Base-by-base conservation (phyloP, 441 rosid species). In the Euphorbia schlechtendalii region DNA sequence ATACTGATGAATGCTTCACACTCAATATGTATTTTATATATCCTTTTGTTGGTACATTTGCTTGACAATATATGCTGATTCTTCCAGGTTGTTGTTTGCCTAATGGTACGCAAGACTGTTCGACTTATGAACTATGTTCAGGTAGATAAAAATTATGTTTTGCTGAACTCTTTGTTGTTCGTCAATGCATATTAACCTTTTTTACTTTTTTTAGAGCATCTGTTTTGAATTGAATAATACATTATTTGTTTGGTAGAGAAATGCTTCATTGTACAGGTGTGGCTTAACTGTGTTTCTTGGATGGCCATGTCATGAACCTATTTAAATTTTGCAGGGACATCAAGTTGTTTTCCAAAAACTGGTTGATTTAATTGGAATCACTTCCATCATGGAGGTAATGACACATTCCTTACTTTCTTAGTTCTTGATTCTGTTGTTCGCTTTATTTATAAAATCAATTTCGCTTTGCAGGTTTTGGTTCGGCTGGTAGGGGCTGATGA, bases 401-500 rank as follows among this genome's bases (percentile, higher is more conserved):
- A 53, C 52, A 38, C 65, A 34, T 45, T 9, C 22, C 58, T 58
- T 64, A 46, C 64, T 59, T 28, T 36, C 34, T 62, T 43, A 65
- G 57, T 25, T 64, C 18, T 67, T 58, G 56, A 13, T 11, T 70
- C n/a, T 67, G 25, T 54, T 59, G 15, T 43, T 13, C 72, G 7
- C 54, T 63, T 63, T 68, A 49, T 65, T 69, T 71, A 56, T 68
- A 20, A 59, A 54, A 56, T 62, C 24, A 20, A 8, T 32, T 30
- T 61, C 54, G 43, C 59, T 15, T 34, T 61, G 48, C 82, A 95
- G 99, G 97, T 95, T 76, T 78, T 92, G 81, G 86, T 95, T 74
- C 88, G 98, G 71, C 77, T 95, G 18, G 98, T 95, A 24, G 97
- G 99, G 32, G 98, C 96, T 15, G 99, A 95, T 69, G 96, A 92